phyloP scores from a whole-genome alignment of 805 yeast genomes.

The Kodamaea lidongshanica region DNA sequence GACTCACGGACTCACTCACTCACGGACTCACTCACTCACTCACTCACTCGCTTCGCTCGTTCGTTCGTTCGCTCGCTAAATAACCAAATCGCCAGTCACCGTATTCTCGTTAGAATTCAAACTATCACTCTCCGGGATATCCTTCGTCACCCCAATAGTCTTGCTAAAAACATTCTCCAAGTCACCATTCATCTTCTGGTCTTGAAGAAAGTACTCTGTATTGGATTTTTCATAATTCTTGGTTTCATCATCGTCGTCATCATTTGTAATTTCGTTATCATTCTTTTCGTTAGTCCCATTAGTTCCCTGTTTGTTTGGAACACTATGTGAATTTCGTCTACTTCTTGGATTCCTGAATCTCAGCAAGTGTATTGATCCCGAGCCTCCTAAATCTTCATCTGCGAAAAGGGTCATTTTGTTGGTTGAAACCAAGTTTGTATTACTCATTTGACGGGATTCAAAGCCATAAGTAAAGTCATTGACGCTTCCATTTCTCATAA shows the following conservation, averaged over 20 bases:
- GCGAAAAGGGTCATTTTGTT: constrained; percentile 22
- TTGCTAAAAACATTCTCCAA: too few species aligned
- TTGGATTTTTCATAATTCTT: constrained; percentile 1
- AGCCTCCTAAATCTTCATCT: constrained; percentile 20
- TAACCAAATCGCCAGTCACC: too few species aligned
- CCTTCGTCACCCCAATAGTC: constrained; percentile 4
- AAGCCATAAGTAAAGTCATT: constrained; percentile 19
- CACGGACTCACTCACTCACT: too few species aligned
- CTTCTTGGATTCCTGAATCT: constrained; percentile 23
- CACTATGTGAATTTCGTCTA: too few species aligned
- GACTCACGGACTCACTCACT: too few species aligned
- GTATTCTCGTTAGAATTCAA: too few species aligned
- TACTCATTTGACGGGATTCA: constrained; percentile 14
- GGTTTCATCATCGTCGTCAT: background rate
- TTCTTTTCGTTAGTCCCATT: too few species aligned
- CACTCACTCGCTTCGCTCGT: too few species aligned
- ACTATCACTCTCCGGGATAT: constrained; percentile 5
- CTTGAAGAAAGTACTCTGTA: background rate
- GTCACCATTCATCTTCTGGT: background rate
- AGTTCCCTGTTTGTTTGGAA: too few species aligned
- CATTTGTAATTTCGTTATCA: too few species aligned
- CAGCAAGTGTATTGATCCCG: constrained; percentile 15
- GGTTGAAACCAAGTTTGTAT: constrained; percentile 11
- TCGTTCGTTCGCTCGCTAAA: too few species aligned
- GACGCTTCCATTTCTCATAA: constrained; percentile 18